Conservation (phyloP, 306 rosid species). For the Cicer chorassanicum region DNA sequence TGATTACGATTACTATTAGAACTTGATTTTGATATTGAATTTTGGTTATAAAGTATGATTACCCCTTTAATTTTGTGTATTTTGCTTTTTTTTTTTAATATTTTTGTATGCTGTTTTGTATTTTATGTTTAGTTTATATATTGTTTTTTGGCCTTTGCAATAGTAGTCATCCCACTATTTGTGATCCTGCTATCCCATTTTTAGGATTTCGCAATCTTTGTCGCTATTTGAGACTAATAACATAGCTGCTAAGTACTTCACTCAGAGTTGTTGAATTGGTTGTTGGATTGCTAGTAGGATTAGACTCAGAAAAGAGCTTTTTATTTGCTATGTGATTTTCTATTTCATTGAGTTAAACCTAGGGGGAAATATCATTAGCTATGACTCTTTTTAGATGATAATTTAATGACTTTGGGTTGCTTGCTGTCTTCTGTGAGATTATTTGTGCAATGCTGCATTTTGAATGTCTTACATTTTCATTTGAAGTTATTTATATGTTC, state of each 20-base stretch:
- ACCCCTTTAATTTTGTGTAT: no score
- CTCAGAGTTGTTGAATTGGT: not conserved
- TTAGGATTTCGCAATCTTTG: no score
- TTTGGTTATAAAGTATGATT: no score
- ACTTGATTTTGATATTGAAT: no score
- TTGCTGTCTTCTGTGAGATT: not conserved
- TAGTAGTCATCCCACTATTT: no score
- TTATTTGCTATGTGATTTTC: slow-evolving; percentile 6
- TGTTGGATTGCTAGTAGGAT: not conserved
- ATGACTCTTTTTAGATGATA: not conserved
- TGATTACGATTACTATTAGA: no score
- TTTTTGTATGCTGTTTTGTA: no score
- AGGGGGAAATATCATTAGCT: not conserved
- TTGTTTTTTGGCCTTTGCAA: no score
- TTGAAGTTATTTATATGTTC: slow-evolving; percentile 3
- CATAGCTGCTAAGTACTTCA: not conserved
- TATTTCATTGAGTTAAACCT: not conserved
- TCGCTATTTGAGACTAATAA: no score
- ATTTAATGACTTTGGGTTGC: slow-evolving; percentile 23
- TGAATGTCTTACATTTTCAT: slow-evolving; percentile 1
- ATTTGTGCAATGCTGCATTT: slow-evolving; percentile 19
- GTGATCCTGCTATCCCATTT: no score
- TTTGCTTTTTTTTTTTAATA: no score
- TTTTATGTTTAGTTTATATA: no score
- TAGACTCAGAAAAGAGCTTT: not conserved